Conservation (phyloP, 805 yeast species). For the Henningerozyma blattae region DNA sequence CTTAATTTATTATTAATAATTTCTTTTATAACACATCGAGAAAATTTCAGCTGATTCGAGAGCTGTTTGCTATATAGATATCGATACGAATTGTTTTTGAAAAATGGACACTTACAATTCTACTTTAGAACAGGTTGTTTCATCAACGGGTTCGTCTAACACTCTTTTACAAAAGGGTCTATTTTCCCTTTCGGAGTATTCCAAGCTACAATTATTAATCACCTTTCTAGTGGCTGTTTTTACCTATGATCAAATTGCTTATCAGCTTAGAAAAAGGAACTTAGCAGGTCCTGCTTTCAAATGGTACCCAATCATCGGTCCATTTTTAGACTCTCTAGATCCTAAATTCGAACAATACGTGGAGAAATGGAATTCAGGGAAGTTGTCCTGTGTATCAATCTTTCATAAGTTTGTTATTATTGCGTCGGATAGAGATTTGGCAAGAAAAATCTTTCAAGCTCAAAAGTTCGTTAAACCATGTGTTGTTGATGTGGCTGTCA, state of each 20-base stretch:
- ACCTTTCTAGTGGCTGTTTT: constrained; percentile 37
- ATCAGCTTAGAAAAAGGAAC: constrained; percentile 68
- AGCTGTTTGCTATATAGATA: too few species aligned
- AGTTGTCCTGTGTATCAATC: constrained; percentile 89
- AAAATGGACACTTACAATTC: too few species aligned
- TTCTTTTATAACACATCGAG: too few species aligned
- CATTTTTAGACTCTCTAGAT: constrained; percentile 85
- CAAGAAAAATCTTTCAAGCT: constrained; percentile 75
- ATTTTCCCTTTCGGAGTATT: constrained; percentile 45
- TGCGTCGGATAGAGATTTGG: constrained; percentile 77
- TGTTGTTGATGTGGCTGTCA: constrained; percentile 93
- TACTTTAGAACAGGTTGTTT: not conserved
- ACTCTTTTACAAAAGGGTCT: too few species aligned
- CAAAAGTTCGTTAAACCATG: constrained; percentile 91
- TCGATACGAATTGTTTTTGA: too few species aligned
- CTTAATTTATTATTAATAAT: too few species aligned
- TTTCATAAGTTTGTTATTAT: constrained; percentile 96
- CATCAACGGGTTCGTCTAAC: constrained; percentile 6
- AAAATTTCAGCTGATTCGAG: too few species aligned
- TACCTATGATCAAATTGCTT: constrained; percentile 65
- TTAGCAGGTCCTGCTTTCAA: constrained; percentile 87
- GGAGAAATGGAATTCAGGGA: constrained; percentile 92
- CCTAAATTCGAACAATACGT: constrained; percentile 91
- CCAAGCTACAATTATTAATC: constrained; percentile 33
- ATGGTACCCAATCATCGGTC: constrained; percentile 93